These are phyloP conservation scores for Aspergillus ruber DNA, from an alignment of 2,329 filamentous ascomycete genomes.

Conservation along the genomic window DNA sequence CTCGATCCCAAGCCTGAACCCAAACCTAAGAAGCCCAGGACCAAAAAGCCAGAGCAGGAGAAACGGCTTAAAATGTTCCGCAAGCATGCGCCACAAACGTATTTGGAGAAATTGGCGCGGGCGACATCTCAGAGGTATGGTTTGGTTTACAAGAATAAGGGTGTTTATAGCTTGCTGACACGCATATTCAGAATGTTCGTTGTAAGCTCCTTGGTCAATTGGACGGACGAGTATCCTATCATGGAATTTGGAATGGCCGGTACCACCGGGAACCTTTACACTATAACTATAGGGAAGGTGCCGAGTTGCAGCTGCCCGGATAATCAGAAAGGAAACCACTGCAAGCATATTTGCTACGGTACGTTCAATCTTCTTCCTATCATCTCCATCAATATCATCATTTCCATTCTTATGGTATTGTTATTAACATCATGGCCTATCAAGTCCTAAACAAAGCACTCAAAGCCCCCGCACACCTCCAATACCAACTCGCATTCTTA, in stretches of 20 bases:
- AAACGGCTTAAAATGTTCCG: slow-evolving; percentile 38
- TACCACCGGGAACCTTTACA: slow-evolving; percentile 57
- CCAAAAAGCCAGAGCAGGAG: slow-evolving; percentile 19
- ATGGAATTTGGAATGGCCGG: slow-evolving; percentile 55
- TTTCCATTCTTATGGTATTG: not conserved
- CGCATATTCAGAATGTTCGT: slow-evolving; percentile 47
- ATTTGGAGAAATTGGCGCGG: slow-evolving; percentile 42
- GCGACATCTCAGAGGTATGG: slow-evolving; percentile 43
- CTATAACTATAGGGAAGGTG: slow-evolving; percentile 46
- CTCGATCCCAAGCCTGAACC: not conserved
- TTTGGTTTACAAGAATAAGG: not conserved
- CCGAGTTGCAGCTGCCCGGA: slow-evolving; percentile 54
- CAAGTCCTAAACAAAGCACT: slow-evolving; percentile 52
- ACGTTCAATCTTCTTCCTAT: slow-evolving; percentile 11
- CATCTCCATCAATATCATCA: not conserved
- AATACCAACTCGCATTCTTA: slow-evolving; percentile 57
- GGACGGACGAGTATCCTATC: slow-evolving; percentile 39
- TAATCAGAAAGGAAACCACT: slow-evolving; percentile 50
- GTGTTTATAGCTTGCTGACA: slow-evolving; percentile 1
- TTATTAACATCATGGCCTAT: slow-evolving; percentile 14
- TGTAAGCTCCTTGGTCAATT: slow-evolving; percentile 43
- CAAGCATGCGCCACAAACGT: slow-evolving; percentile 39
- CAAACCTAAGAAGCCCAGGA: not conserved
- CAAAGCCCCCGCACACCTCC: slow-evolving; percentile 49
- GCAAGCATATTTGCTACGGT: slow-evolving; percentile 59